Evolutionary conservation across 78 protist genomes (phyloP), one percentile per base, ranked within the genome.

Genomic region (Dictyostelium purpureum): DNA sequence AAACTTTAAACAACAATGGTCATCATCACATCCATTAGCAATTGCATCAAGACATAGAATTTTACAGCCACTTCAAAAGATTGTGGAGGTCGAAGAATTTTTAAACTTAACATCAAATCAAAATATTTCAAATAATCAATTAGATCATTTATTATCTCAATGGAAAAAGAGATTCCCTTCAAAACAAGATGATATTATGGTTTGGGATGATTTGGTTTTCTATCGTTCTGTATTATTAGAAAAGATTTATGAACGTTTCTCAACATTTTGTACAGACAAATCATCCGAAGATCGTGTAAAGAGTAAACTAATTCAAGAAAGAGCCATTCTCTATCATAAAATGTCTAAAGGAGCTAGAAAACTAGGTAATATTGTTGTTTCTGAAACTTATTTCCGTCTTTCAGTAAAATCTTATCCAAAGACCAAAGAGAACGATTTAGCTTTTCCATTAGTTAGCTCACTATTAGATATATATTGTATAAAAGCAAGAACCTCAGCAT

Each of bases 81-180:
- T 88, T 9, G 88, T 89, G 10, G 96, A 95, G 18, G 49, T 89
- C 19, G 95, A 95, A 42, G 95, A 95, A n/a, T 89, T 95, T 61
- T 38, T 95, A 19, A 14, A 33, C 28, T 45, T 89, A 26, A 37
- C 49, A 1, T 59, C 80, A 28, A 28, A 28, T 40, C 52, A 47
- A 40, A 69, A 40, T 33, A 70, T 85, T 33, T 10, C 42, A 2
- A 57, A 35, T 9, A 28, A n/a, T 0, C 21, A 71, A 31, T n/a
- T 93, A 63, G 57, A 93, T 26, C 16, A 38, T 2, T 35, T 93
- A 16, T n/a, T 93, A 10, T 18, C n/a, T 1, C 65, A 19, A 40
- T 93, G 96, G 96, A 67, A 73, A 33, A 10, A 21, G 18, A 33
- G 96, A 65, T 92, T 82, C 47, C 91, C 91, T 59, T 73, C 87